Evolutionary conservation across 2,329 filamentous ascomycete genomes (phyloP).

Genomic region (Epichloe coenophiala): DNA sequence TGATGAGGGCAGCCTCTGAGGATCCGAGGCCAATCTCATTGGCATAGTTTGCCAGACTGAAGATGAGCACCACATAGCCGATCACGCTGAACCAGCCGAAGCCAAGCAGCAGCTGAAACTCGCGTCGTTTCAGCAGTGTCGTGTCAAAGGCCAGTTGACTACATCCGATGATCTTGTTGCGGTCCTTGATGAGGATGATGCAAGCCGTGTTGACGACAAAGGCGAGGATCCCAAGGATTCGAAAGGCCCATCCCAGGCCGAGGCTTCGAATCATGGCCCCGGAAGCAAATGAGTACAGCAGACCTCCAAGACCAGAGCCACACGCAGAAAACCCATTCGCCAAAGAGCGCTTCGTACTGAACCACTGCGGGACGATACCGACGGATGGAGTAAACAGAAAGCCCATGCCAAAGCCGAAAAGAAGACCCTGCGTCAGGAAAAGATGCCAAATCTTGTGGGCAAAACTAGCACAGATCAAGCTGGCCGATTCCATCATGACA

Average conservation of each 20-base stretch:
- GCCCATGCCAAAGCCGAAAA: conserved; percentile 68
- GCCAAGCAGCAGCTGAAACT: conserved; percentile 50
- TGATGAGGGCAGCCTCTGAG: conserved; percentile 54
- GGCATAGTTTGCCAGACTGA: conserved; percentile 62
- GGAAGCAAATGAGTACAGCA: conserved; percentile 53
- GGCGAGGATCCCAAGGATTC: conserved; percentile 49
- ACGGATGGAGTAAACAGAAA: conserved; percentile 60
- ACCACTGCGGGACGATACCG: conserved; percentile 61
- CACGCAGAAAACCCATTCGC: conserved; percentile 55
- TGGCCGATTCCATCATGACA: conserved; percentile 46
- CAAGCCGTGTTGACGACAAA: conserved; percentile 52
- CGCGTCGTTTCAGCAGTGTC: conserved; percentile 42
- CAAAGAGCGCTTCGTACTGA: conserved; percentile 51
- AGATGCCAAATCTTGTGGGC: conserved; percentile 59
- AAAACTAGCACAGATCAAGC: conserved; percentile 59
- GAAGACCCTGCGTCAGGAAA: conserved; percentile 59
- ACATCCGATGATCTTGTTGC: conserved; percentile 58
- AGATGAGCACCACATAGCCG: conserved; percentile 64
- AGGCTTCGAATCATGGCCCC: conserved; percentile 55
- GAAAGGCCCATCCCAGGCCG: conserved; percentile 52
- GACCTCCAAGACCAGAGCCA: conserved; percentile 64
- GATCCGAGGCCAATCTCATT: conserved; percentile 52
- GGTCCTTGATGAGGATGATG: conserved; percentile 51
- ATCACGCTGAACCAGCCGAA: conserved; percentile 63
- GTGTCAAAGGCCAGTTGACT: conserved; percentile 53